Evolutionary conservation across 805 yeast species (phyloP), one percentile per base, ranked within the genome.

Genomic region (Hanseniaspora taiwanica): DNA sequence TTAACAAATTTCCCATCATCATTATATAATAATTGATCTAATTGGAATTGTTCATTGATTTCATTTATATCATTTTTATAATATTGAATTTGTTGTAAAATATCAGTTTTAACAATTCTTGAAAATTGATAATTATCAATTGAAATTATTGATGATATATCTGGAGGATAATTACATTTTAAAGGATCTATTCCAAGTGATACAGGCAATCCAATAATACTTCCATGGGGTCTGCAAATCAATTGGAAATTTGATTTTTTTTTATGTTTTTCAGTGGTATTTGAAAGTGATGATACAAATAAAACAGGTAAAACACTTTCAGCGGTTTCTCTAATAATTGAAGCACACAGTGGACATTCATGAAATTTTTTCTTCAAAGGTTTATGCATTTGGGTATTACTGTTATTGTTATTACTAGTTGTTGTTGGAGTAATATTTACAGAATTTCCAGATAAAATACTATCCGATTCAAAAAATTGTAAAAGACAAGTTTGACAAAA

Each of bases 401-500:
- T n/a, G n/a, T n/a, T n/a, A n/a, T n/a, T n/a, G n/a, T n/a, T n/a
- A n/a, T n/a, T n/a, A n/a, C n/a, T n/a, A 29, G 33, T n/a, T 4
- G 18, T 16, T 6, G 33, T 4, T 29, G 33, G 14, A n/a, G 18
- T 29, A 29, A 18, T n/a, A 6, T 16, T 10, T 29, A 8, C 18
- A 29, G 9, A 13, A 29, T 4, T 3, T n/a, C 18, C 14, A 18
- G 13, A 16, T 29, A 16, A n/a, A 23, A 10, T 10, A 16, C 14
- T 29, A 14, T 33, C 17, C 12, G 25, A 20, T 13, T 33, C 23
- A 35, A 84, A 62, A 50, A 82, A 73, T 35, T 86, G 72, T 41
- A 86, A 57, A 23, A 89, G 59, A 57, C 99, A 91, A 12, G 86
- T 74, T 41, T 74, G 68, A 54, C 99, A 91, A 52, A 91, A 74